phyloP scores from a whole-genome alignment of 2,329 filamentous ascomycete species.

The Sphaerulina musiva region DNA sequence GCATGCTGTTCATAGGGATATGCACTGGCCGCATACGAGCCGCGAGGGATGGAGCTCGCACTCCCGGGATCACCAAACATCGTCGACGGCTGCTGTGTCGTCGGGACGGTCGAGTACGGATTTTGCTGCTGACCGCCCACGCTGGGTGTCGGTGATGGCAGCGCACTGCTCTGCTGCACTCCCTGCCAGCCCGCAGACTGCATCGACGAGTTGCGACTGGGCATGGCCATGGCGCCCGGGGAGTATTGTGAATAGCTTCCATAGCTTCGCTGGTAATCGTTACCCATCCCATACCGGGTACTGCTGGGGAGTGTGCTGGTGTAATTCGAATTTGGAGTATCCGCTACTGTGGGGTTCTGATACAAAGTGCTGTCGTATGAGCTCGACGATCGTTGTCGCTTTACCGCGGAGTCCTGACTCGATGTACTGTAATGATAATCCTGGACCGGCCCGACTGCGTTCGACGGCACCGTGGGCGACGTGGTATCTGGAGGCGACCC shows the following conservation, averaged over 20 bases:
- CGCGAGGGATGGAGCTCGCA: slow-evolving; percentile 15
- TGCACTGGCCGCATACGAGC: slow-evolving; percentile 12
- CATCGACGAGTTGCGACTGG: slow-evolving; percentile 13
- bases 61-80: slow-evolving; percentile 19
- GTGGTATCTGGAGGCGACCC: slow-evolving; percentile 18
- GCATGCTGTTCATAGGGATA: slow-evolving; percentile 13
- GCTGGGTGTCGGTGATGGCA: slow-evolving; percentile 18
- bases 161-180: slow-evolving; percentile 9
- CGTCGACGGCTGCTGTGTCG: slow-evolving; percentile 12
- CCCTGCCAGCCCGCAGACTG: slow-evolving; percentile 7
- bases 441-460: slow-evolving; percentile 18
- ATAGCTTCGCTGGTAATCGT: slow-evolving; percentile 14
- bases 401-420: slow-evolving; percentile 17
- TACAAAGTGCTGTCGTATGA: slow-evolving; percentile 24
- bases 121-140: slow-evolving; percentile 14
- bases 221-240: slow-evolving; percentile 10
- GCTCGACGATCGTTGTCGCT: slow-evolving; percentile 25
- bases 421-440: slow-evolving; percentile 19
- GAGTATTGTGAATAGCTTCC: slow-evolving; percentile 17
- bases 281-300: slow-evolving; percentile 12
- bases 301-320: slow-evolving; percentile 15
- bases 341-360: slow-evolving; percentile 9
- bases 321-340: slow-evolving; percentile 14
- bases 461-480: slow-evolving; percentile 14
- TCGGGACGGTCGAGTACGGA: slow-evolving; percentile 7